Base-by-base conservation (phyloP, 306 rosid species). In the Fragaria iinumae region DNA sequence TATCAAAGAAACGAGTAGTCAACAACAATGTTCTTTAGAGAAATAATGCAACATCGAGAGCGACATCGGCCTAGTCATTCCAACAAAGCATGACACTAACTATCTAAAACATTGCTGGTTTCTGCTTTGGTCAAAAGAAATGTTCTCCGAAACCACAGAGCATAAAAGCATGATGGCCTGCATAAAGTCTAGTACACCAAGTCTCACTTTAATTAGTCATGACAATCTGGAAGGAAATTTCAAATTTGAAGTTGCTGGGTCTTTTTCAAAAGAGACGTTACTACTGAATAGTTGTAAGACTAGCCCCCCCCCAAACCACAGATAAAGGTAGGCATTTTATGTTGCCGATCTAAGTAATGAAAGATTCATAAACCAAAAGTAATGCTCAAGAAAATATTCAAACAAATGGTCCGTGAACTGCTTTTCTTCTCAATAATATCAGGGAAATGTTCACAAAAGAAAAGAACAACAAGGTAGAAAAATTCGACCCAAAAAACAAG, bases 221-320 rank as follows among this genome's bases (percentile, higher is more conserved):
- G 25, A 38, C 70, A 4, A 17, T 65, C 48, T 65, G 70, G 70
- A 65, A 41, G 52, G 32, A 47, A 67, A 41, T 41, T 67, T 67
- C 20, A 47, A 67, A 41, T 41, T 67, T 67, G 6, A n/a, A 20
- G 32, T 49, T 49, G 62, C 20, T 71, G 63, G 63, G 38, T 32
- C 32, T 71, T 6, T 72, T 63, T 4, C 3, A 3, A 36, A 65
- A 65, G 25, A 65, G 69, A 17, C 27, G 25, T 65, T 65, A 12
- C 69, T 36, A 36, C 45, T 29, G 5, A 18, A 14, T 34, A 65
- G 5, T 32, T 18, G 12, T 38, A 18, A 17, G 25, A 36, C 69
- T 47, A 39, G 17, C 32, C 4, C n/a, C 29, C 47, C 17, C 48
- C 9, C 49, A 38, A 60, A 60, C 17, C 10, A 25, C 65, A 57